Evolutionary conservation across 2,329 filamentous ascomycete genomes (phyloP).

Genomic region (Cladosporium colombiae): DNA sequence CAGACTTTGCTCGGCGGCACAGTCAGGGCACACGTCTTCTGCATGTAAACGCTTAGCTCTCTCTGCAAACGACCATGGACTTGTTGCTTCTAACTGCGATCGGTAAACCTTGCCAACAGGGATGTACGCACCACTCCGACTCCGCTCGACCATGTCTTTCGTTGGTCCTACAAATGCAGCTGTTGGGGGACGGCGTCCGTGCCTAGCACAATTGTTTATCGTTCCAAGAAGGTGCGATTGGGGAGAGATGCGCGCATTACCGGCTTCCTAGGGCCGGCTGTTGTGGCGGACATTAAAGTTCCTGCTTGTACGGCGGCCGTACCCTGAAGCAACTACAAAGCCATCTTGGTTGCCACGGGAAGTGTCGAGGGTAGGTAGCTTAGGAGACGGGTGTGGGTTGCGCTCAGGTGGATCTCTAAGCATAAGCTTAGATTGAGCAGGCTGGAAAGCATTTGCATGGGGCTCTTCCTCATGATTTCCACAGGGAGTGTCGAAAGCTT

Average conservation of each 20-base stretch:
- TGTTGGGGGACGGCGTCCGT: constrained; percentile 31
- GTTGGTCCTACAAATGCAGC: constrained; percentile 22
- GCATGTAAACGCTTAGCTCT: constrained; percentile 28
- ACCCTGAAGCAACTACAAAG: background rate
- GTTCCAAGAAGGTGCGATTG: constrained; percentile 31
- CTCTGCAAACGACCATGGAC: constrained; percentile 31
- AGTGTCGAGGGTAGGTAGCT: constrained; percentile 2
- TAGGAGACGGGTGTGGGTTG: background rate
- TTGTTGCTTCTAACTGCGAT: constrained; percentile 35
- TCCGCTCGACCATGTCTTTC: constrained; percentile 31
- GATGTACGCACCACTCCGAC: constrained; percentile 33
- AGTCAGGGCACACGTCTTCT: constrained; percentile 36
- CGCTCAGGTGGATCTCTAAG: constrained; percentile 3
- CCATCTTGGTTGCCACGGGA: constrained; percentile 13
- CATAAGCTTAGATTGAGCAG: constrained; percentile 14
- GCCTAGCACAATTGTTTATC: constrained; percentile 32
- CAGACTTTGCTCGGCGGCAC: constrained; percentile 34
- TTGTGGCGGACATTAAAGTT: constrained; percentile 12
- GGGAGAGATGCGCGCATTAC: constrained; percentile 11
- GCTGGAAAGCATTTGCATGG: constrained; percentile 28
- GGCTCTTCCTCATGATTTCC: constrained; percentile 24
- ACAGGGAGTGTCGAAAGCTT: background rate
- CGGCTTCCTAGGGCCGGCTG: constrained; percentile 17
- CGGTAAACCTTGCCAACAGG: constrained; percentile 30
- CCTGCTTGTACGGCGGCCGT: constrained; percentile 7